Evolutionary conservation across 2,329 filamentous ascomycete genomes (phyloP), one percentile per base, ranked within the genome.

Genomic region (Phialophora chinensis): DNA sequence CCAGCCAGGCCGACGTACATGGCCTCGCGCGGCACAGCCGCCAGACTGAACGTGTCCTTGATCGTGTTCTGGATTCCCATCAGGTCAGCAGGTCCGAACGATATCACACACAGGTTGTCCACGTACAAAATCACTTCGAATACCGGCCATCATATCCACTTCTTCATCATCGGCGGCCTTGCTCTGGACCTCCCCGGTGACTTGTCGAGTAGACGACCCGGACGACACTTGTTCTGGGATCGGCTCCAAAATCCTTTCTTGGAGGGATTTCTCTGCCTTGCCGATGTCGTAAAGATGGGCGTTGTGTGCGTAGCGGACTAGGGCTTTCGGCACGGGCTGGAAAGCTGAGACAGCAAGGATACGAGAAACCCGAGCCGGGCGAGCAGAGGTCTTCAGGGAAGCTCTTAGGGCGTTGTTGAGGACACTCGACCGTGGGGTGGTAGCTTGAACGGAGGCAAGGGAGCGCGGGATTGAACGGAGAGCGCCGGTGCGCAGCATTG

Each of bases 1-100:
- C 92, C 93, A 5, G 91, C 91, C 66, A 91, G 82, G 63, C 91
- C 91, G 52, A 93, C 84, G 65, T 85, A 82, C 57, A 89, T 84
- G 25, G 90, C 87, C 75, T 91, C 87, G 73, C 83, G 86, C 7
- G 91, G 91, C 3, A 92, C 90, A 1, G 81, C 80, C 38, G 78
- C 75, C 42, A 93, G 82, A 23, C 84, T 85, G 74, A 93, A 90
- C 0, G 90, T 90, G 14, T 91, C 88, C 73, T 87, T 87, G 74
- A 92, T 85, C 8, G 85, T 85, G 74, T 84, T 80, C 87, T 91
- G 73, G n/a, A 27, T 7, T 17, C 33, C 4, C 49, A 10, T 20
- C 23, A 25, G 7, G 29, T 66, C 52, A 66, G 65, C 49, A 38
- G 29, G 20, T 8, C 25, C 31, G 12, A 56, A 23, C 2, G 29